Evolutionary conservation across 345 rosid genomes (phyloP).

Genomic region (Brassica incana): DNA sequence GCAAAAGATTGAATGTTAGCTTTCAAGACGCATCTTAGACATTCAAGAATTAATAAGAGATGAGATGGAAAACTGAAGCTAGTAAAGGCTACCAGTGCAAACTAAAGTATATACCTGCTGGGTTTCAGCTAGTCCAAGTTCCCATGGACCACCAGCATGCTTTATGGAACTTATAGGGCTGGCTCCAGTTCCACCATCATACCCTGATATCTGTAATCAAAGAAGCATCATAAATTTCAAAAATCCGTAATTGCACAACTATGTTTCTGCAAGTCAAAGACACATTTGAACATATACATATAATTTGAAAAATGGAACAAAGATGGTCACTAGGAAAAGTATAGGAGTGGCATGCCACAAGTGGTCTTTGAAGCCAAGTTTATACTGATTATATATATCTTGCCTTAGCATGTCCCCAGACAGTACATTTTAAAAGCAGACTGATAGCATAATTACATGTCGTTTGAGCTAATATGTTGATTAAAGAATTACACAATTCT

Average conservation of each 20-base stretch:
- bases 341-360: constrained; percentile 1
- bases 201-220: constrained; percentile 85
- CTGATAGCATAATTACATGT: constrained; percentile 19
- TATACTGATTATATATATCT: constrained; percentile 5
- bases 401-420: not conserved
- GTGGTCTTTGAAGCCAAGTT: not conserved
- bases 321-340: constrained; percentile 2
- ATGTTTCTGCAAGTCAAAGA: constrained; percentile 15
- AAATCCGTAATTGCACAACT: constrained; percentile 3
- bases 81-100: constrained; percentile 13
- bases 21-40: not conserved
- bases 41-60: not conserved
- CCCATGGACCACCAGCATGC: constrained; percentile 99
- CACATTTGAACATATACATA: constrained; percentile 13
- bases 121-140: constrained; percentile 91
- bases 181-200: constrained; percentile 99
- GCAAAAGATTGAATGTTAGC: constrained; percentile 40
- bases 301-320: not conserved
- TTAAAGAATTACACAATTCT: not conserved
- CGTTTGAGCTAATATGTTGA: not conserved
- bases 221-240: constrained; percentile 4
- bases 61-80: not conserved
- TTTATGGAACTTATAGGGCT: constrained; percentile 98
- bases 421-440: constrained; percentile 10
- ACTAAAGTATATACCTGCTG: constrained; percentile 59